Base-by-base conservation (phyloP, 2,329 filamentous ascomycete genomes). In the Monosporascus ibericus region DNA sequence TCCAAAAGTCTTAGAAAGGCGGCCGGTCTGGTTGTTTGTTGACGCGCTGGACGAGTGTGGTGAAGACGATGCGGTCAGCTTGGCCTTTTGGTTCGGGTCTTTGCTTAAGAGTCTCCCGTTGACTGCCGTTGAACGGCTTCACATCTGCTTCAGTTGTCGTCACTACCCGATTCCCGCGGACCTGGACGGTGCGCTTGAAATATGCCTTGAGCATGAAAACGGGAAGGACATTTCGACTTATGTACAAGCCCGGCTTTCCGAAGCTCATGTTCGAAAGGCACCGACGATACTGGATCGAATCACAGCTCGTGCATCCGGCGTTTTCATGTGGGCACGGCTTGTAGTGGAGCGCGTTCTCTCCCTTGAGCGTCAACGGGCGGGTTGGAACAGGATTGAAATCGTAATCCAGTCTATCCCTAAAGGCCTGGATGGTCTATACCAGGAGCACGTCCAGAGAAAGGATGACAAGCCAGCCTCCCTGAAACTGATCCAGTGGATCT, bases 1-100 rank as follows among this genome's bases (percentile, higher is more conserved):
- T 44, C 3, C 20, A 53, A 11, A 20, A 14, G 15, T 38, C 25
- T 17, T 38, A 24, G 22, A 38, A 54, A n/a, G 22, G 17, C 2
- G 18, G 3, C 5, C 48, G 0, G 24, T 58, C 18, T 24, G 50
- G 44, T 64, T 55, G 24, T 57, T 63, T 6, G 52, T 65, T 8
- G 62, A 65, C 48, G 77, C 76, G 0, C 63, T 79, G 1, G 76
- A 80, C 39, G 77, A 80, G 55, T 78, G 75, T 51, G 64, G 74
- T 6, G 71, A 75, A 48, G 49, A 60, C 3, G 27, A 30, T 30
- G 27, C 27, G 27, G 27, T 30, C 9, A 3, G 27, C 27, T 30
- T 30, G 27, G 27, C 27, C 27, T 30, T 30, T 3, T 3, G 7
- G 5, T 30, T 2, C 63, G 79, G 46, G 61, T 73, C 2, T 65